Evolutionary conservation across 208 protist genomes (phyloP).

Genomic region (Trypanosoma avium): DNA sequence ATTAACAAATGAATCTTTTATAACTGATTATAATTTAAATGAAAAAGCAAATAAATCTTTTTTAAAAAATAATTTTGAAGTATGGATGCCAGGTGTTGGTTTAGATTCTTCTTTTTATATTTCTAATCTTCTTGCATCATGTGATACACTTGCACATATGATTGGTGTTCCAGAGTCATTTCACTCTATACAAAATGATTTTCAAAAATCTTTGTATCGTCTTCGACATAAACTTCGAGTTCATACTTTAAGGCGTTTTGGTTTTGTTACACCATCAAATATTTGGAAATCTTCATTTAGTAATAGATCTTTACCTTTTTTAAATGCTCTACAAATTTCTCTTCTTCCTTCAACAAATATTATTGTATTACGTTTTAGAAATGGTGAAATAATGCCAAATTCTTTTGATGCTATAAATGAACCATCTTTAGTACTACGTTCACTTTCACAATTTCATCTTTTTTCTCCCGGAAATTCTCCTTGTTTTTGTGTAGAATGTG

Average conservation of each 20-base stretch:
- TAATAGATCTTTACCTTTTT: constrained; percentile 34
- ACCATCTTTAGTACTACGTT: constrained; percentile 15
- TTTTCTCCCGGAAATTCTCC: constrained; percentile 8
- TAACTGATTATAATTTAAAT: not conserved
- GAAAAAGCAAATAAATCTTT: not conserved
- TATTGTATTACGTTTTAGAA: constrained; percentile 26
- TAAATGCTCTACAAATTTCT: constrained; percentile 27
- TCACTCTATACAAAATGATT: not conserved
- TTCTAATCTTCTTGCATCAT: constrained; percentile 33
- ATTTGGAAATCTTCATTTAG: constrained; percentile 15
- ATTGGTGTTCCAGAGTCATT: constrained; percentile 16
- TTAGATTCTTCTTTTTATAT: constrained; percentile 39
- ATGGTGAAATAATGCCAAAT: constrained; percentile 17
- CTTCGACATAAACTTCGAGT: constrained; percentile 34
- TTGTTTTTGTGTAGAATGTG: constrained; percentile 26
- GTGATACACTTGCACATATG: constrained; percentile 35
- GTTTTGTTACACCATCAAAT: constrained; percentile 20
- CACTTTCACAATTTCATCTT: constrained; percentile 12
- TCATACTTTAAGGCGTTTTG: constrained; percentile 26
- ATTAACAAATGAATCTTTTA: not conserved
- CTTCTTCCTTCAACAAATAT: not conserved
- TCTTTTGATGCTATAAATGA: constrained; percentile 18
- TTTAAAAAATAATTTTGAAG: not conserved
- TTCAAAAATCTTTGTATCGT: constrained; percentile 10
- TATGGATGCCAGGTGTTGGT: constrained; percentile 37